Base-by-base conservation (phyloP, 2,329 filamentous ascomycete species). In the Fusarium newnesense region DNA sequence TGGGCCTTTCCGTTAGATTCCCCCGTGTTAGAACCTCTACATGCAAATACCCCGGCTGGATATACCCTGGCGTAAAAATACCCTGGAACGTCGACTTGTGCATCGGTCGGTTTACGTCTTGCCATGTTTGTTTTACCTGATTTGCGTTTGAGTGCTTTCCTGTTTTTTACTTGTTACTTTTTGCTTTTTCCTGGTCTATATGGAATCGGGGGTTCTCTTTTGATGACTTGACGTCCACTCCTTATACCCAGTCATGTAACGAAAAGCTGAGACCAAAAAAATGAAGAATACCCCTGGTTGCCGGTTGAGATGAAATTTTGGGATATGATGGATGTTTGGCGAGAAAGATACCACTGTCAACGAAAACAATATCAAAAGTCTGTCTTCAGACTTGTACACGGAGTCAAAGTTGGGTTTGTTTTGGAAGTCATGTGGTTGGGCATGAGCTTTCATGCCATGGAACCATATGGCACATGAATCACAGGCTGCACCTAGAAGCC, bases 1-100 rank as follows among this genome's bases (percentile, higher is more conserved):
- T 88, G 94, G 93, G 88, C 92, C 93, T 90, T 94, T 93, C 88
- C 94, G 94, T 93, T 96, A 92, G 91, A 90, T 85, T 86, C 76
- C 76, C 75, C 79, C 79, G 78, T 82, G 81, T 83, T 83, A 82
- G 81, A 83, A 81, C 74, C 81, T 83, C 81, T 85, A 84, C 82
- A 85, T 86, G 84, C 85, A 86, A 87, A 87, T 88, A 87, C 86
- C 81, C 86, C 84, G 86, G 87, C 87, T 89, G 87, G 87, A 90
- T 89, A 90, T 90, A 90, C 88, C 88, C 87, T 89, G 86, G 87
- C 86, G 88, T 85, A 85, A 86, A 84, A 85, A 88, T 88, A 87
- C 85, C 86, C 84, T 80, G 83, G 82, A 84, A 83, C 78, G 69
- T 76, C 78, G 80, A 83, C 77, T 81, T 83, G 78, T 83, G 83